Conservation (phyloP, 164 flowering plant genomes). For the Magnolia officinalis region DNA sequence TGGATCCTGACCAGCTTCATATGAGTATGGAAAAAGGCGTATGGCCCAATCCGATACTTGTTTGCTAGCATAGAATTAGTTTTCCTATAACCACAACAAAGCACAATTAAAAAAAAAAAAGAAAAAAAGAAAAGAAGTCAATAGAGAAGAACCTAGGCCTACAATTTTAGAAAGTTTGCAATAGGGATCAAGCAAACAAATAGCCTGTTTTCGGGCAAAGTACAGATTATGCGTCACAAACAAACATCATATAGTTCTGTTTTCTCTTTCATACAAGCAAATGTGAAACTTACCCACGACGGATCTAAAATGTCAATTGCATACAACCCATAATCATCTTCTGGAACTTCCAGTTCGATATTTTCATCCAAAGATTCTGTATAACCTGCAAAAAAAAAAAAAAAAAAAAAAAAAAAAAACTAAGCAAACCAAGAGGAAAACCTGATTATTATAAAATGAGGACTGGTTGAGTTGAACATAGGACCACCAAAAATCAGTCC, state of each 20-base stretch:
- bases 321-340: constrained; percentile 82
- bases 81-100: background rate
- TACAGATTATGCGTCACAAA: background rate
- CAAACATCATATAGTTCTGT: background rate
- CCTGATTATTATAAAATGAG: background rate
- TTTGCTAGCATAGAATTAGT: background rate
- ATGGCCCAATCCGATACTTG: background rate
- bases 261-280: too few species aligned
- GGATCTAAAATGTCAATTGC: constrained; percentile 96
- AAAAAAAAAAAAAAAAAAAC: constrained; percentile 5
- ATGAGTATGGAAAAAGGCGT: too few species aligned
- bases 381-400: constrained; percentile 49
- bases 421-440: background rate
- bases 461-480: background rate
- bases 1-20: too few species aligned
- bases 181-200: background rate
- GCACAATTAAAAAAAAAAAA: background rate
- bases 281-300: constrained; percentile 43
- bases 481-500: too few species aligned
- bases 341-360: constrained; percentile 66
- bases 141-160: background rate
- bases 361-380: constrained; percentile 60
- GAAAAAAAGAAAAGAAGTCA: background rate
- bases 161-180: background rate
- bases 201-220: background rate